These are phyloP conservation scores for Heimioporus sp. DNA, from an alignment of 768 basidiomycete species.

Conservation along the genomic window DNA sequence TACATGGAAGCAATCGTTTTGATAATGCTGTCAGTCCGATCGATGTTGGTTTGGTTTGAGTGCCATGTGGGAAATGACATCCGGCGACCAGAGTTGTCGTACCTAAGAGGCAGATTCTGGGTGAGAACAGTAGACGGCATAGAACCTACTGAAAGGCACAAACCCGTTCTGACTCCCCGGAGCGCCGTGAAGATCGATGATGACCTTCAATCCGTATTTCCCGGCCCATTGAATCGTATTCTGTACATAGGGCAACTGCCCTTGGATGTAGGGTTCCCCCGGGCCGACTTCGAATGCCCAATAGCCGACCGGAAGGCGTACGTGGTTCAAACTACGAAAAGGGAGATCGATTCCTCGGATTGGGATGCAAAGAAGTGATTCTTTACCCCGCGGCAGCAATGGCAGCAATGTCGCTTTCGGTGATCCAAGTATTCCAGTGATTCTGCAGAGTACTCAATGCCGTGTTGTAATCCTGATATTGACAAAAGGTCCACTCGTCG, in stretches of 20 bases:
- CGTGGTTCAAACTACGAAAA: conserved; percentile 67
- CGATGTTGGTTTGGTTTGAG: conserved; percentile 58
- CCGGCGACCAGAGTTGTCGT: conserved; percentile 78
- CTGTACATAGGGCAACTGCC: conserved; percentile 67
- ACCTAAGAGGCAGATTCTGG: conserved; percentile 39
- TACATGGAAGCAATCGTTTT: conserved; percentile 60
- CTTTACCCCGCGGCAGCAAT: conserved; percentile 74
- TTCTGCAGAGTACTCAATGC: conserved; percentile 52
- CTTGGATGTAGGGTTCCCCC: conserved; percentile 78
- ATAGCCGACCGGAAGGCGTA: conserved; percentile 84
- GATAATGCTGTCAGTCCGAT: conserved; percentile 66
- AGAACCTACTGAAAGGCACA: conserved; percentile 11
- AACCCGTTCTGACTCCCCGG: conserved; percentile 87
- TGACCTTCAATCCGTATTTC: conserved; percentile 70
- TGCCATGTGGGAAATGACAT: conserved; percentile 68
- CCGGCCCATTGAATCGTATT: conserved; percentile 71
- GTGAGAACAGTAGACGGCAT: neutral
- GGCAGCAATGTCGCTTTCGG: conserved; percentile 70
- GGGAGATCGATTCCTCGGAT: conserved; percentile 2
- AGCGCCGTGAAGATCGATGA: conserved; percentile 77
- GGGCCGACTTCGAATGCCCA: conserved; percentile 83
- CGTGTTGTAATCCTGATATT: conserved; percentile 49
- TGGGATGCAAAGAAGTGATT: neutral
- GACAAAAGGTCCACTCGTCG: conserved; percentile 79
- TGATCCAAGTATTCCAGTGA: conserved; percentile 87